Percentiles rank a stretch among this genome's conserved stretches.
Conservation (phyloP, 495 filamentous ascomycete species). For the Hypoxylon intermedium region DNA sequence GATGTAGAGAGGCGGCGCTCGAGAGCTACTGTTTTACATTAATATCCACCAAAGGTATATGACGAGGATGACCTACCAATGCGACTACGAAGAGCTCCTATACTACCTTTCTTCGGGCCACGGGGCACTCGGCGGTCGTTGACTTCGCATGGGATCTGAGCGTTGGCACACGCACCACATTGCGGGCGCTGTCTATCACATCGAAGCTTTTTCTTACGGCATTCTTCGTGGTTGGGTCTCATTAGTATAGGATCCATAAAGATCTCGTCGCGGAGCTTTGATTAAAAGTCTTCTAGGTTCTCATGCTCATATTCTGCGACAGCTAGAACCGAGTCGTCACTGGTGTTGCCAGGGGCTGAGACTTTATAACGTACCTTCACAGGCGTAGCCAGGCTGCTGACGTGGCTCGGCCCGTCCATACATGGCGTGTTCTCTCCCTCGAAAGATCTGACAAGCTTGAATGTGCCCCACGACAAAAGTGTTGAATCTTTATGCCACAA, state of each 20-base stretch:
- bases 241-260: constrained; percentile 19
- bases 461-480: not conserved
- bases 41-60: not conserved
- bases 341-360: constrained; percentile 29
- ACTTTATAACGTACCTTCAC: constrained; percentile 40
- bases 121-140: constrained; percentile 54
- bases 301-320: not conserved
- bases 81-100: constrained; percentile 56
- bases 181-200: constrained; percentile 61
- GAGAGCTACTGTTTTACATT: constrained; percentile 40
- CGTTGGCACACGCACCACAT: constrained; percentile 59
- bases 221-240: constrained; percentile 44
- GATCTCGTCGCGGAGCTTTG: not conserved
- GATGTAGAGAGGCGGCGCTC: constrained; percentile 51
- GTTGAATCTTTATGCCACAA: constrained; percentile 7
- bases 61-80: constrained; percentile 48
- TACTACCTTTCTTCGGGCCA: constrained; percentile 62
- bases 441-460: constrained; percentile 6
- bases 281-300: not conserved
- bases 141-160: constrained; percentile 57
- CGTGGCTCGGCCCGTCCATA: constrained; percentile 43
- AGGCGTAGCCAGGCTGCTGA: constrained; percentile 54
- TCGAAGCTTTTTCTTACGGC: constrained; percentile 56
- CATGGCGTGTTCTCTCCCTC: constrained; percentile 24
- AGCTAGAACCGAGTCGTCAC: constrained; percentile 3